Conservation (phyloP, 1,284 basidiomycete genomes). For the Apiotrichum sp. region DNA sequence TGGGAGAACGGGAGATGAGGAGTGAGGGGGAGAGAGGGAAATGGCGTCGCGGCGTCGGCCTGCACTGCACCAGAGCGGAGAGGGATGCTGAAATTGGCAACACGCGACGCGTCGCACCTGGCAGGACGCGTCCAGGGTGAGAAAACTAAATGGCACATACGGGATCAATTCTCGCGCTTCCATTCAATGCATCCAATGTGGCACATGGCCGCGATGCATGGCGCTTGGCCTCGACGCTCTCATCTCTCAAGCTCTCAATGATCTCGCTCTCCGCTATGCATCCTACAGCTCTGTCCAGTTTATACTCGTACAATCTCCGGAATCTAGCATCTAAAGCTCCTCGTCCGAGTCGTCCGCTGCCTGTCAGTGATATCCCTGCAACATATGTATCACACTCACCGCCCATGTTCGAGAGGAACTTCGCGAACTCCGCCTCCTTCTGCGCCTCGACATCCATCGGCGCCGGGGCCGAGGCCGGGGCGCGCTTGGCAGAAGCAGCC, state of each 20-base stretch:
- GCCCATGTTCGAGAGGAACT: constrained; percentile 42
- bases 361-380: not conserved
- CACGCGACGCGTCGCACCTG: not conserved
- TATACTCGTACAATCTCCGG: not conserved
- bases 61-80: constrained; percentile 57
- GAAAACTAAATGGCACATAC: not conserved
- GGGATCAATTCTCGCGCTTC: not conserved
- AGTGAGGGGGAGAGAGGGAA: not conserved
- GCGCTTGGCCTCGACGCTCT: too few species aligned
- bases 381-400: constrained; percentile 29
- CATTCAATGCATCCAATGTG: too few species aligned
- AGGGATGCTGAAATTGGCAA: not conserved
- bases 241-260: not conserved
- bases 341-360: constrained; percentile 4
- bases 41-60: constrained; percentile 68
- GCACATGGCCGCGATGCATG: too few species aligned
- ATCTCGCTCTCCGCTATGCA: not conserved
- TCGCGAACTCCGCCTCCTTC: constrained; percentile 46
- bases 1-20: not conserved
- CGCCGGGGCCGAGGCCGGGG: too few species aligned
- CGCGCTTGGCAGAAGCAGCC: constrained; percentile 9
- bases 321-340: constrained; percentile 3
- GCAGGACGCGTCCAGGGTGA: not conserved
- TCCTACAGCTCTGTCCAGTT: not conserved
- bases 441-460: constrained; percentile 25